Base-by-base conservation (phyloP, 352 stramenopile species). In the Blastocystis sp. region DNA sequence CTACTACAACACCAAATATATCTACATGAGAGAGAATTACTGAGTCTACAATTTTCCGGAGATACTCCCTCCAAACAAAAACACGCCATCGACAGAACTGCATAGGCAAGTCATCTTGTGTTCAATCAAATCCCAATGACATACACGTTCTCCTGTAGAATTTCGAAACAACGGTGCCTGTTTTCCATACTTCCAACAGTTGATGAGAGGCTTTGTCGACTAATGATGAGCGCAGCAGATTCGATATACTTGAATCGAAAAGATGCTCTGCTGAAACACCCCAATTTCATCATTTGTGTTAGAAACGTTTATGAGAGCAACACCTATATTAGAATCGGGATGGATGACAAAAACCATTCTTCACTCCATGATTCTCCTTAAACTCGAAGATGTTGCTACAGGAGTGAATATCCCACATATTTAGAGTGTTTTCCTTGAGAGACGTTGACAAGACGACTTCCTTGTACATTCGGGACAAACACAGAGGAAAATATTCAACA, bases 311-410 rank as follows among this genome's bases (percentile, higher is more conserved):
- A 80, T 54, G 20, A 80, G 50, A 61, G 45, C 70, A 62, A 9
- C n/a, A 6, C 70, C 70, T 80, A 63, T 26, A 6, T 29, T 6
- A 43, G n/a, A 62, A 13, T 29, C 9, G 20, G 9, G 18, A 15
- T 41, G 55, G 47, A 39, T 64, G n/a, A 26, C 11, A 4, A 34
- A 6, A 26, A 80, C 70, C 70, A 64, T 80, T 61, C 45, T 80
- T 62, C n/a, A 37, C n/a, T 29, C 70, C 55, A 23, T 41, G 39
- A 41, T 80, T 80, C 34, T 80, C 70, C 70, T 80, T 80, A 43
- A 80, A 80, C 70, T 80, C 70, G 54, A 80, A 80, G 34, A 80
- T 80, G 54, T 80, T 80, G 45, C 37, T 64, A 80, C 70, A 80
- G 23, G 70, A 80, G 54, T 80, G 43, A 39, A 80, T 41, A 62